Evolutionary conservation across 139 green algal genomes (phyloP), one percentile per base, ranked within the genome.

Genomic region (Coelastrella sp.): DNA sequence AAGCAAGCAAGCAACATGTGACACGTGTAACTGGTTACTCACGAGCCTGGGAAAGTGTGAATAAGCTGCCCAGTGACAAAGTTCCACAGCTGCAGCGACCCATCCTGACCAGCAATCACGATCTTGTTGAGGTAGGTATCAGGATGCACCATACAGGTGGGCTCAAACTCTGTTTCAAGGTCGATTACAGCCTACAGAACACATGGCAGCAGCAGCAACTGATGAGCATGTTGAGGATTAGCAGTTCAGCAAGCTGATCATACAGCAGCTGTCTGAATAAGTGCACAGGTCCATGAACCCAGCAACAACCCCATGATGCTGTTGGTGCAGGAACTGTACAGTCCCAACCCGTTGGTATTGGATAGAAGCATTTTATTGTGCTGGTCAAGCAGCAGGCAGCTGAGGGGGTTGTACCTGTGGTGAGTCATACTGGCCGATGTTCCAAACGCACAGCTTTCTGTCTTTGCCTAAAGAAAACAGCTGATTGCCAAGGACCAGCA

Each of bases 41-140:
- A 91, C 89, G 83, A 94, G 4, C 91, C 89, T 0, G 68, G 50
- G 72, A 99, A 99, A 30, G 91, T 89, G 89, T 96, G 93, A 35
- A 99, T 78, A 62, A 88, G n/a, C 6, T 76, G 72, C 13, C 89
- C 84, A 17, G 86, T 95, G 25, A 63, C 32, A 57, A 98, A 96
- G 92, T 99, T 99, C 91, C 94, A 95, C 43, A 99, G 94, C 89
- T 96, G 90, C 87, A 99, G 72, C 9, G 69, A 67, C 17, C 97
- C 97, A 9, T 96, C 88, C 25, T 82, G 57, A 30, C 79, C 63
- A 30, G 93, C 96, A 27, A 98, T 53, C 40, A 98, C 84, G 37
- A 98, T 77, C 92, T 99, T 99, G 91, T 99, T 98, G 2, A 99
- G 86, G 90, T 99, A 99, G 23, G 97, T 99, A 90, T 98, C 93